A percentile compares a stretch with the other conserved stretches of the same genome.
phyloP scores from a whole-genome alignment of 2,329 filamentous ascomycete species.

The Trichoderma cornu-damae region DNA sequence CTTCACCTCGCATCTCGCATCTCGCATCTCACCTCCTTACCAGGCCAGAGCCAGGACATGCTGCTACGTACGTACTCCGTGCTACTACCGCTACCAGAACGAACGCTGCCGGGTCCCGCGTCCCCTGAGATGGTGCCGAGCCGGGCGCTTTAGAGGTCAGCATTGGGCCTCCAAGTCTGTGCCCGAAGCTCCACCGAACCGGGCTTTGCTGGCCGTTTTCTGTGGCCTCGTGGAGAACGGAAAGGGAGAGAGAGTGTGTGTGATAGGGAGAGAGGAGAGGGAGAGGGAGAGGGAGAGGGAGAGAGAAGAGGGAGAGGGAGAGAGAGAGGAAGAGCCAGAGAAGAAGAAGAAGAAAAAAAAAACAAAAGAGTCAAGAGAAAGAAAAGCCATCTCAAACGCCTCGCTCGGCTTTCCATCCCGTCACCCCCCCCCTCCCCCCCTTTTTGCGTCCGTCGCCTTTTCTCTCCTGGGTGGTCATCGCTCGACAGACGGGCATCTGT shows the following conservation, averaged over 20 bases:
- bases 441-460: neutral
- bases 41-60: no score
- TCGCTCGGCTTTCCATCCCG: no score
- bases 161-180: slow-evolving; percentile 16
- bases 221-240: slow-evolving; percentile 12
- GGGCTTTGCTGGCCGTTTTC: slow-evolving; percentile 14
- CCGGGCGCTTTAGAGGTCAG: slow-evolving; percentile 8
- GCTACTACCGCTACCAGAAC: no score
- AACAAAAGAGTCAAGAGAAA: neutral
- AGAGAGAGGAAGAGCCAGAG: neutral
- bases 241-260: neutral
- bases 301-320: neutral
- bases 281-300: neutral
- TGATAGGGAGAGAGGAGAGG: neutral
- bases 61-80: no score
- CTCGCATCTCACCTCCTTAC: slow-evolving; percentile 16
- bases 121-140: slow-evolving; percentile 8
- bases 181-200: slow-evolving; percentile 16
- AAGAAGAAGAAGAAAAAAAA: no score
- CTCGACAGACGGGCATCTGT: no score
- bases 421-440: no score
- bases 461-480: no score
- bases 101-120: neutral
- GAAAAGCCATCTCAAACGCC: neutral
- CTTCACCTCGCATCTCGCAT: neutral